Percentiles rank a stretch among this genome's conserved stretches.
These are phyloP conservation scores for Homolaphlyctis polyrhiza DNA, from an alignment of 371 early-diverging fungal species.

Conservation along the genomic window DNA sequence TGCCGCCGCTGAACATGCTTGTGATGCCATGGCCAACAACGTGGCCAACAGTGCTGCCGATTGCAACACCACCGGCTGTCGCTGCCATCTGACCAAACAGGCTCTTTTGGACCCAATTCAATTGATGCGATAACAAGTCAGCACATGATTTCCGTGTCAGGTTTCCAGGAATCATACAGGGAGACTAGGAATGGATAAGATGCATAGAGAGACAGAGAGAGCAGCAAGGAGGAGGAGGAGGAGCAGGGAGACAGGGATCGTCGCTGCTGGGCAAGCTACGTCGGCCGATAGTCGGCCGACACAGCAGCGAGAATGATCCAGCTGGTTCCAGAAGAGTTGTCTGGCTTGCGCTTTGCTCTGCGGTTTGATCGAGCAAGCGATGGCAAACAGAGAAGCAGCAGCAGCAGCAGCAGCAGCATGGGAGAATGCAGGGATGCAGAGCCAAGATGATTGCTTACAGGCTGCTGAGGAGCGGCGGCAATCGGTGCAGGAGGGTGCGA, in stretches of 20 bases:
- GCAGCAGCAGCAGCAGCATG: background rate
- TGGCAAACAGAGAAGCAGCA: background rate
- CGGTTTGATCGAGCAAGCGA: background rate
- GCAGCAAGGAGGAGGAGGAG: too few species aligned
- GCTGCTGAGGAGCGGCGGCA: constrained; percentile 42
- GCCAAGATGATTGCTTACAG: constrained; percentile 20
- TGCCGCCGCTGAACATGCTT: constrained; percentile 60
- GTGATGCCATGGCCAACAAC: constrained; percentile 66
- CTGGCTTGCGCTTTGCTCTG: background rate
- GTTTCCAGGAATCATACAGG: background rate
- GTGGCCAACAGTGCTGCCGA: constrained; percentile 68
- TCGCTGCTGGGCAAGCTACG: background rate
- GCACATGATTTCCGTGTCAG: background rate
- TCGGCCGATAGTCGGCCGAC: background rate
- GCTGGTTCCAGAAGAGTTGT: background rate
- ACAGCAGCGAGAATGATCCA: constrained; percentile 1
- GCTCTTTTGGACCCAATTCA: constrained; percentile 34
- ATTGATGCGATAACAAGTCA: background rate
- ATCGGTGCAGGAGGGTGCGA: constrained; percentile 9
- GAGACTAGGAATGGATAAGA: background rate
- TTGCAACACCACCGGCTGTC: constrained; percentile 91
- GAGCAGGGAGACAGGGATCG: too few species aligned
- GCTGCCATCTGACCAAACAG: constrained; percentile 85
- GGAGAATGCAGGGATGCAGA: background rate
- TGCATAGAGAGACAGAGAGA: background rate